These are phyloP conservation scores for Lentinula lateritia DNA, from an alignment of 768 basidiomycete species.

Conservation along the genomic window DNA sequence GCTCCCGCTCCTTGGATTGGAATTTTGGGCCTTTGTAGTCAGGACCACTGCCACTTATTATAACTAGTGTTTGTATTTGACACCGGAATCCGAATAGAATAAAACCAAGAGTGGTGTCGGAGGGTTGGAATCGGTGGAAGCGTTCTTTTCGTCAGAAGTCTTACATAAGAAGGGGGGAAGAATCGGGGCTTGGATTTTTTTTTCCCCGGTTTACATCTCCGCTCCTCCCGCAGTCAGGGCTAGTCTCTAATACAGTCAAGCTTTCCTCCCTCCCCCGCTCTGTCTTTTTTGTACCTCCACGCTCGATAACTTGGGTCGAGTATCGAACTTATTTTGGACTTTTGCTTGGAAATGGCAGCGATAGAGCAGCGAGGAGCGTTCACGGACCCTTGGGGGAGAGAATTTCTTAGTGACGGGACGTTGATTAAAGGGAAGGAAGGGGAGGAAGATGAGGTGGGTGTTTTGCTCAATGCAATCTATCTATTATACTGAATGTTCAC, in stretches of 20 bases:
- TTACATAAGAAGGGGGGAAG: not conserved
- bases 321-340: too few relatives aligned
- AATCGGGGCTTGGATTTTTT: not conserved
- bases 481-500: not conserved
- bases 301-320: too few relatives aligned
- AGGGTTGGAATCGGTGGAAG: not conserved
- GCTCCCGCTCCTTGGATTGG: too few relatives aligned
- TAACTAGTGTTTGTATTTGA: not conserved
- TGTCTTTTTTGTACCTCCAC: too few relatives aligned
- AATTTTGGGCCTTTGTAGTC: too few relatives aligned
- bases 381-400: conserved; percentile 1
- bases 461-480: not conserved
- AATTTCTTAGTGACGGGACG: not conserved
- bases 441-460: not conserved
- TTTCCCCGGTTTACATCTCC: not conserved
- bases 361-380: not conserved
- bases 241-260: too few relatives aligned
- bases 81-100: not conserved
- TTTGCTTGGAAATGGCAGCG: not conserved
- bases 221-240: not conserved
- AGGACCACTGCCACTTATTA: too few relatives aligned
- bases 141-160: not conserved
- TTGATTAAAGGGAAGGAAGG: not conserved
- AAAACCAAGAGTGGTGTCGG: not conserved
- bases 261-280: too few relatives aligned